These are phyloP conservation scores for Emericellopsis atlantica DNA, from an alignment of 2,329 filamentous ascomycete species.

Conservation along the genomic window DNA sequence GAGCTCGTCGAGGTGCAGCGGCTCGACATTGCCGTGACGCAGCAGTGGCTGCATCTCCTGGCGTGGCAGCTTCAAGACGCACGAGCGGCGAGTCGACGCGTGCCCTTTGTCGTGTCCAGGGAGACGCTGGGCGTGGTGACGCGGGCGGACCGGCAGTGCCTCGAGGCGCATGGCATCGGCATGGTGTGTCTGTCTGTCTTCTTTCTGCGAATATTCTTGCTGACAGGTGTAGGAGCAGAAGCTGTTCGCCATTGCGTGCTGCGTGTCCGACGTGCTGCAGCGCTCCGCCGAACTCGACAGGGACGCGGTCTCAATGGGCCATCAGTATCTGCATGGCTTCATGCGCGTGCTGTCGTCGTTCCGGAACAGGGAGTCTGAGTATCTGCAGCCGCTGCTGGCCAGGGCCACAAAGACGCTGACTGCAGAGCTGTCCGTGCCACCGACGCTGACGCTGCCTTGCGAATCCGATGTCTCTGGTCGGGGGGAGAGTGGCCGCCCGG, in stretches of 20 bases:
- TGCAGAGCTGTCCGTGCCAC: conserved; percentile 20
- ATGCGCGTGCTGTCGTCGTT: conserved; percentile 9
- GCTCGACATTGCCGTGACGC: conserved; percentile 8
- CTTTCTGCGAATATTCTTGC: not conserved
- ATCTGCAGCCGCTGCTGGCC: conserved; percentile 6
- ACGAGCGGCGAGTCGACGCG: not conserved
- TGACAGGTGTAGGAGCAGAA: conserved; percentile 7
- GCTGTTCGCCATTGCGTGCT: conserved; percentile 8
- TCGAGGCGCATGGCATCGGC: conserved; percentile 9
- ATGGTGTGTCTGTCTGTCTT: conserved; percentile 6
- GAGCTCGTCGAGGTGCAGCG: conserved; percentile 9
- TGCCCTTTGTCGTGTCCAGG: conserved; percentile 5
- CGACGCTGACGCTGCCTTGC: too few relatives aligned
- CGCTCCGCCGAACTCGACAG: conserved; percentile 1
- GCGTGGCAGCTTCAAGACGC: conserved; percentile 6
- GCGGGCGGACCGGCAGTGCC: conserved; percentile 3
- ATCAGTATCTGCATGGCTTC: conserved; percentile 6
- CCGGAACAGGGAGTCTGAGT: conserved; percentile 8
- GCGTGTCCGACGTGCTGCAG: conserved; percentile 8
- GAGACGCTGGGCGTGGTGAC: conserved; percentile 6
- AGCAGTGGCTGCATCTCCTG: conserved; percentile 8
- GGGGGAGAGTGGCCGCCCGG: too few relatives aligned
- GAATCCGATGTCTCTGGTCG: too few relatives aligned
- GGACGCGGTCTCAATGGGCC: conserved; percentile 2
- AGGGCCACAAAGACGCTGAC: conserved; percentile 1